phyloP scores from a whole-genome alignment of 805 yeast species.

The Candida ortonii region DNA sequence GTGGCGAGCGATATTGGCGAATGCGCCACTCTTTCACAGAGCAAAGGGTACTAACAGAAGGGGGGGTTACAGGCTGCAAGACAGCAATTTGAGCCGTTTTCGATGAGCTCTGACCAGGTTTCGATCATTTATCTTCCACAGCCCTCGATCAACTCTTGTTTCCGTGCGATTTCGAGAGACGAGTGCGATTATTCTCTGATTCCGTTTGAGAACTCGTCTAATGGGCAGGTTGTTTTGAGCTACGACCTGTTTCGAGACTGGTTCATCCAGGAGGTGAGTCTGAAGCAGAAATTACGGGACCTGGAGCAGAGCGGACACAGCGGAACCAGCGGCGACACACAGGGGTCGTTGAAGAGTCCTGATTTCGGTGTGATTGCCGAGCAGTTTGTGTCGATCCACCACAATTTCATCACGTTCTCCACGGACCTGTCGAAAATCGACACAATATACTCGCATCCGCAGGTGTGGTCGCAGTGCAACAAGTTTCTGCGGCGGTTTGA shows the following conservation, averaged over 20 bases:
- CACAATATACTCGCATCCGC: conserved; percentile 87
- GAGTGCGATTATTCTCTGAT: conserved; percentile 69
- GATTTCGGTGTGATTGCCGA: conserved; percentile 63
- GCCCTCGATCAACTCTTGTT: conserved; percentile 56
- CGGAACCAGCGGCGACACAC: conserved; percentile 13
- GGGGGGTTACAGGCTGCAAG: conserved; percentile 43
- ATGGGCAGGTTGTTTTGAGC: conserved; percentile 87
- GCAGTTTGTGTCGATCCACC: conserved; percentile 79
- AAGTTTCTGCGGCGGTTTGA: conserved; percentile 45
- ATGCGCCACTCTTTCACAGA: neutral
- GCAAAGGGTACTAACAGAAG: conserved; percentile 1
- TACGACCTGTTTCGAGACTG: conserved; percentile 77
- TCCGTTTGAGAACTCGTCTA: conserved; percentile 92
- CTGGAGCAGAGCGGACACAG: too few relatives aligned
- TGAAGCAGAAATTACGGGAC: conserved; percentile 13
- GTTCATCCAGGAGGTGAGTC: conserved; percentile 32
- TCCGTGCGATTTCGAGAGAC: conserved; percentile 44
- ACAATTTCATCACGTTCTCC: conserved; percentile 59
- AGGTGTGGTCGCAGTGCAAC: conserved; percentile 93
- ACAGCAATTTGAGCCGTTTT: conserved; percentile 35
- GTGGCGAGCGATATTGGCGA: neutral
- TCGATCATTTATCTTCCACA: conserved; percentile 35
- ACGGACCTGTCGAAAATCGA: conserved; percentile 43
- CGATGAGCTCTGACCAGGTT: conserved; percentile 12
- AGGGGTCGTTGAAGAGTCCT: conserved; percentile 24